A percentile compares a stretch with the other conserved stretches of the same genome.
Evolutionary conservation across 306 rosid genomes (phyloP).

Genomic region (Sechiopsis laciniata): DNA sequence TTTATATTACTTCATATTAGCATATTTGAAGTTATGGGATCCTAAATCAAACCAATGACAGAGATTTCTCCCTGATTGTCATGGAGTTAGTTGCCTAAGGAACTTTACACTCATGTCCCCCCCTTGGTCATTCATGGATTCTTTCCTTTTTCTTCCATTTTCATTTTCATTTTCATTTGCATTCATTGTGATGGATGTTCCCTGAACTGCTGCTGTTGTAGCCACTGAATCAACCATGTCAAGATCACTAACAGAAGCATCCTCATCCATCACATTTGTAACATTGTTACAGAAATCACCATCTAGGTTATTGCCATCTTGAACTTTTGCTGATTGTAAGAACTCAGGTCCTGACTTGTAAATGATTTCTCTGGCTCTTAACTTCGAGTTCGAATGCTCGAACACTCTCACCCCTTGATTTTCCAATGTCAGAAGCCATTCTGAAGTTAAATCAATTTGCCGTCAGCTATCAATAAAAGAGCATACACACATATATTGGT

Average conservation of each 20-base stretch:
- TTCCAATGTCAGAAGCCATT: conserved; percentile 63
- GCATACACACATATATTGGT: not conserved
- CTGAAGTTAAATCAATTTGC: conserved; percentile 32
- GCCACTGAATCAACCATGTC: conserved; percentile 60
- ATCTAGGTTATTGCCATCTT: conserved; percentile 23
- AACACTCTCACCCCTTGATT: conserved; percentile 50
- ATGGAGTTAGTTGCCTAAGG: conserved; percentile 42
- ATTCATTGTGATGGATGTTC: conserved; percentile 22
- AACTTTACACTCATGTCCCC: conserved; percentile 42
- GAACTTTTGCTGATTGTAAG: conserved; percentile 30
- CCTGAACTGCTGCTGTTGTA: conserved; percentile 19
- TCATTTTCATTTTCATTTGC: conserved; percentile 19
- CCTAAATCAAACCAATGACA: conserved; percentile 9
- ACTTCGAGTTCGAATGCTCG: conserved; percentile 39
- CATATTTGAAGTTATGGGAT: not conserved
- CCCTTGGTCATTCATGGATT: conserved; percentile 37
- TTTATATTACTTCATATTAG: not conserved
- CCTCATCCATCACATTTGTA: conserved; percentile 27
- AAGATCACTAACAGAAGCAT: conserved; percentile 37
- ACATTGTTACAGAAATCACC: conserved; percentile 23
- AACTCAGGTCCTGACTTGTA: conserved; percentile 37
- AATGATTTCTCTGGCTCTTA: conserved; percentile 39
- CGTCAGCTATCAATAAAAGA: not conserved
- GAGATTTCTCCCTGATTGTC: conserved; percentile 36
- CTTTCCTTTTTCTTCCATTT: conserved; percentile 64